Percentiles rank a stretch among this genome's conserved stretches.
These are phyloP conservation scores for Toxoplasma gondii DNA, from an alignment of 169 alveolate genomes.

Conservation along the genomic window DNA sequence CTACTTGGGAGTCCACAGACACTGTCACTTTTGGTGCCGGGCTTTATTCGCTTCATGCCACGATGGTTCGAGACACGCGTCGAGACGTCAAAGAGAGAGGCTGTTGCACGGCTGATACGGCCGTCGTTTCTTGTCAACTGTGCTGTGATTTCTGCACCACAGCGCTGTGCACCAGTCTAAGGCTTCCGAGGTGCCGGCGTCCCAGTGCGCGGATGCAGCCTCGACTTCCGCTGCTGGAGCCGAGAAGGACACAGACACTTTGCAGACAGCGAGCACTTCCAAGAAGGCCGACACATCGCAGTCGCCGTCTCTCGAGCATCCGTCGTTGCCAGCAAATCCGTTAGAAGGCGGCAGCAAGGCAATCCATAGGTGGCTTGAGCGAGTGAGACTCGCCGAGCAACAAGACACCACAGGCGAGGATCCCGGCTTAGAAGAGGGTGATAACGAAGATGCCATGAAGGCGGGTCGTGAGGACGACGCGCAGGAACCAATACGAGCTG, in stretches of 20 bases:
- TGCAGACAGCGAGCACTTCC: not conserved
- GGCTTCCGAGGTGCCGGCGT: not conserved
- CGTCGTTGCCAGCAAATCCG: conserved; percentile 7
- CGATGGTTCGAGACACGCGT: too few relatives aligned
- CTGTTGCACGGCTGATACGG: not conserved
- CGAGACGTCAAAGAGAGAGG: too few relatives aligned
- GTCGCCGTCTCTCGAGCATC: not conserved
- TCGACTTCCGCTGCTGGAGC: not conserved
- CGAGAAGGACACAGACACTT: not conserved
- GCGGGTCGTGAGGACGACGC: not conserved
- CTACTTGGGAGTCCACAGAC: too few relatives aligned
- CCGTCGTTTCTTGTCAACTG: not conserved
- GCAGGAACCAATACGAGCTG: not conserved
- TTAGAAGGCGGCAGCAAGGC: conserved; percentile 22
- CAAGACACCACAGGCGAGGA: not conserved
- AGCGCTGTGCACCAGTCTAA: not conserved
- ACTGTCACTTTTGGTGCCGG: too few relatives aligned
- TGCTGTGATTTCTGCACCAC: not conserved
- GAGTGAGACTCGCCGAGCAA: not conserved
- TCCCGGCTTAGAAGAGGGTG: not conserved
- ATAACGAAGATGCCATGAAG: not conserved
- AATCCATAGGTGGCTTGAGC: not conserved
- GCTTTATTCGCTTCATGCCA: too few relatives aligned
- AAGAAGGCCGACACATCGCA: not conserved
- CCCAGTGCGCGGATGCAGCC: not conserved